phyloP scores from a whole-genome alignment of 805 yeast species.

The Wickerhamia fluorescens region DNA sequence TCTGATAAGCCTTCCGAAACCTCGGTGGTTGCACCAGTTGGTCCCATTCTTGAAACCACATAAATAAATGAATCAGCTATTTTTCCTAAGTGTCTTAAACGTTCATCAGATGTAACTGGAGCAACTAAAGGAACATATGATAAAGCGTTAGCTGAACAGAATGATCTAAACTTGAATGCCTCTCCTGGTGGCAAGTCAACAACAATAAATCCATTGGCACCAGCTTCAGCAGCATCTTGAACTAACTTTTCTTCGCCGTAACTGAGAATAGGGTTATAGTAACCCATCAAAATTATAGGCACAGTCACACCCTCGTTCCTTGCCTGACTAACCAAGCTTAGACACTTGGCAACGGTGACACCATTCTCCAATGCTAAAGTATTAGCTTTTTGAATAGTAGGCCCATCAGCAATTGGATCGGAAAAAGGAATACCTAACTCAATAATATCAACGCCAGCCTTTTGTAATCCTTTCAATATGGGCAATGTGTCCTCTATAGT shows the following conservation, averaged over 20 bases:
- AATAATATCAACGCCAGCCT: conserved; percentile 91
- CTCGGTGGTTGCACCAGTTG: conserved; percentile 80
- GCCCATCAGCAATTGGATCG: conserved; percentile 99
- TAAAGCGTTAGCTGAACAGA: conserved; percentile 60
- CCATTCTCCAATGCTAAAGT: conserved; percentile 78
- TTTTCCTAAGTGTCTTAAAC: conserved; percentile 67
- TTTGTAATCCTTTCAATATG: conserved; percentile 79
- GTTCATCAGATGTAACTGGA: conserved; percentile 90
- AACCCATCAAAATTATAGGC: conserved; percentile 94
- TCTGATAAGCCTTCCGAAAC: conserved; percentile 58
- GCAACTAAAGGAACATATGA: conserved; percentile 93
- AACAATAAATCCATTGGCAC: conserved; percentile 90
- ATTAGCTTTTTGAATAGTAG: conserved; percentile 89
- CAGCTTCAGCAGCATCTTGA: conserved; percentile 72
- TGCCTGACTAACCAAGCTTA: conserved; percentile 69
- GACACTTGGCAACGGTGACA: conserved; percentile 58
- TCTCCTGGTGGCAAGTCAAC: conserved; percentile 98
- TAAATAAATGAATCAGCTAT: conserved; percentile 95
- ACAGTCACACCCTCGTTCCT: conserved; percentile 77
- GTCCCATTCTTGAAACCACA: conserved; percentile 96
- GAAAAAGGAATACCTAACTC: conserved; percentile 96
- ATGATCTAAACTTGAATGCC: conserved; percentile 77
- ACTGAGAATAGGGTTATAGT: conserved; percentile 86
- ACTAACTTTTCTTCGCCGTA: conserved; percentile 86
- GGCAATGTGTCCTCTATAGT: conserved; percentile 82